Evolutionary conservation across 768 basidiomycete genomes (phyloP).

Genomic region (Lactarius pseudohatsudake): DNA sequence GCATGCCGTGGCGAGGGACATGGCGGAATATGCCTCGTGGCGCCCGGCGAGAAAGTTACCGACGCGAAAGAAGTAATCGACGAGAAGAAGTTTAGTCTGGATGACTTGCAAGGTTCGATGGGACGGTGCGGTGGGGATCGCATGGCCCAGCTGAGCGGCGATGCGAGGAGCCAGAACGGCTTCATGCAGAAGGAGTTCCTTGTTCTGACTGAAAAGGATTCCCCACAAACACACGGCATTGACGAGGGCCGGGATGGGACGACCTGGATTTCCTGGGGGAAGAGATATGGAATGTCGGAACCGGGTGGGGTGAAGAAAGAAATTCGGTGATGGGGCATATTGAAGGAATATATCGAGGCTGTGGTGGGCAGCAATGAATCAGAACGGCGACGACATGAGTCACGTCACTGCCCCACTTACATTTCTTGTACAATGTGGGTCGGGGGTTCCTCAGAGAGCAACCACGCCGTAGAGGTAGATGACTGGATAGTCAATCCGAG

Average conservation of each 20-base stretch:
- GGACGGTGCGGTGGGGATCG: constrained; percentile 35
- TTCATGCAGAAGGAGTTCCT: constrained; percentile 33
- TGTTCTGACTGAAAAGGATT: constrained; percentile 32
- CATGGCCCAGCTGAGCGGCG: constrained; percentile 49
- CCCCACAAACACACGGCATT: constrained; percentile 43
- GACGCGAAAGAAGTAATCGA: constrained; percentile 34
- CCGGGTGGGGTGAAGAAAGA: constrained; percentile 58
- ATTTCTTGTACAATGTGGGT: constrained; percentile 22
- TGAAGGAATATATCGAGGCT: constrained; percentile 62
- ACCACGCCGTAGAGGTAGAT: constrained; percentile 13
- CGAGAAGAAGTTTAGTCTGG: constrained; percentile 38
- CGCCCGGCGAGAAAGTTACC: constrained; percentile 36
- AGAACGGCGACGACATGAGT: neutral
- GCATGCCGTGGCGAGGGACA: constrained; percentile 35
- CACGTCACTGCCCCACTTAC: constrained; percentile 10
- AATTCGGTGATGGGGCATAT: constrained; percentile 58
- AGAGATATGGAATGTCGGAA: constrained; percentile 41
- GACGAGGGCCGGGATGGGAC: constrained; percentile 42
- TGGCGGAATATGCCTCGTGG: constrained; percentile 36
- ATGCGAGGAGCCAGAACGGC: constrained; percentile 48
- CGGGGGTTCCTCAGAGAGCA: constrained; percentile 19
- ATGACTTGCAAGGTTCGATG: constrained; percentile 39
- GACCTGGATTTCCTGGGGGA: constrained; percentile 35
- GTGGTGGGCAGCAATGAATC: neutral
- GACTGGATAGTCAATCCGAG: neutral